Evolutionary conservation across 257 asterid species (phyloP).

Genomic region (Linderniella brevidens): DNA sequence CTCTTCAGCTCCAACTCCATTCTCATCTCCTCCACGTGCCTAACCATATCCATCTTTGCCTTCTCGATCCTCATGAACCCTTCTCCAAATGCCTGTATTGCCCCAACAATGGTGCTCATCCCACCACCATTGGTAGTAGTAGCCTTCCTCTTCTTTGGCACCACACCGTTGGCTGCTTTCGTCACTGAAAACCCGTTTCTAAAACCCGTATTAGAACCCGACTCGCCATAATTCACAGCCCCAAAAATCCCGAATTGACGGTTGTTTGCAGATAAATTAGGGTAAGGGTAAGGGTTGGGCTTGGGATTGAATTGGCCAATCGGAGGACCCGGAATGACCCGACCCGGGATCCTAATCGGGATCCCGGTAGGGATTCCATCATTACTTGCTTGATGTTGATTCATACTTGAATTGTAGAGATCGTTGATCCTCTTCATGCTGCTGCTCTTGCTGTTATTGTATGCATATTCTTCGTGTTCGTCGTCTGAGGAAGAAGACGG

Average conservation of each 20-base stretch:
- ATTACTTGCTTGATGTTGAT: conserved; percentile 17
- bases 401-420: conserved; percentile 23
- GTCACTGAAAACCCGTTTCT: conserved; percentile 24
- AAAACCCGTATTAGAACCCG: conserved; percentile 19
- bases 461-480: conserved; percentile 28
- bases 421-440: conserved; percentile 37
- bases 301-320: conserved; percentile 26
- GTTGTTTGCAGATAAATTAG: conserved; percentile 23
- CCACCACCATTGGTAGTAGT: conserved; percentile 13
- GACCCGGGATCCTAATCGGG: conserved; percentile 69
- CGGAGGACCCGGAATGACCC: conserved; percentile 18
- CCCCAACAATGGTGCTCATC: conserved; percentile 41
- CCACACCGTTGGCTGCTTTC: conserved; percentile 20
- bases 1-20: conserved; percentile 98
- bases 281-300: conserved; percentile 18
- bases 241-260: conserved; percentile 19
- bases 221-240: neutral
- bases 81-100: conserved; percentile 62
- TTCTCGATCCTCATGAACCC: conserved; percentile 86
- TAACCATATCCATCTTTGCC: conserved; percentile 82
- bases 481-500: conserved; percentile 34
- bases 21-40: conserved; percentile 70
- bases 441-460: conserved; percentile 20
- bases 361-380: conserved; percentile 40
- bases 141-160: conserved; percentile 14